phyloP scores from a whole-genome alignment of 2,329 filamentous ascomycete species.

The Colletotrichum aenigma region DNA sequence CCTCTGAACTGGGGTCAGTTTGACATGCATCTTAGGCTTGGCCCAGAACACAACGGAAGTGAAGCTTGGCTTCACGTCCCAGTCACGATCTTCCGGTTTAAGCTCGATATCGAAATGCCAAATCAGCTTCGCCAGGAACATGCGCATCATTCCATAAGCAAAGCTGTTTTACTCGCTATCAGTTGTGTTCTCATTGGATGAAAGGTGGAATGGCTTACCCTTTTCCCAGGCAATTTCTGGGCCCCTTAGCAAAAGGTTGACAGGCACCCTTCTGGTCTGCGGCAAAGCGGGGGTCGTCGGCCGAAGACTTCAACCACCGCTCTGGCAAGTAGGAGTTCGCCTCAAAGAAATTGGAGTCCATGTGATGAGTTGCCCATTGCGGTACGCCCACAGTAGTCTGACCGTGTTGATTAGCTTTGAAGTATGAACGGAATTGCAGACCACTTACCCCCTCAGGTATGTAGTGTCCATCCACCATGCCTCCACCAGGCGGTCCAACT shows the following conservation, averaged over 20 bases:
- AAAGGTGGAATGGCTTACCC: constrained; percentile 30
- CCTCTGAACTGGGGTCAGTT: not conserved
- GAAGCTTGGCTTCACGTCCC: not conserved
- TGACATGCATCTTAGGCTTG: not conserved
- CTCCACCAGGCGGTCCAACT: constrained; percentile 23
- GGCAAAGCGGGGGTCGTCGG: not conserved
- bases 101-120: constrained; percentile 53
- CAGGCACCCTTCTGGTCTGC: not conserved
- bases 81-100: constrained; percentile 26
- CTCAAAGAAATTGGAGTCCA: not conserved
- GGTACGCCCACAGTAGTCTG: not conserved
- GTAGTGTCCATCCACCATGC: constrained; percentile 29
- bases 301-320: not conserved
- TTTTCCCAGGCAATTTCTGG: constrained; percentile 4
- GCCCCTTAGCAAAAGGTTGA: not conserved
- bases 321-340: not conserved
- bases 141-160: constrained; percentile 53
- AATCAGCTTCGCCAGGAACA: constrained; percentile 49
- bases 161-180: constrained; percentile 33
- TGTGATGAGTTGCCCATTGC: not conserved
- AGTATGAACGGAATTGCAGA: not conserved
- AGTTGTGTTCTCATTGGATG: constrained; percentile 34
- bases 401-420: not conserved
- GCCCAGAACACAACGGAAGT: not conserved
- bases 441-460: constrained; percentile 33